Conservation (phyloP, 1,284 basidiomycete species). For the Xerocomus amazonicus region DNA sequence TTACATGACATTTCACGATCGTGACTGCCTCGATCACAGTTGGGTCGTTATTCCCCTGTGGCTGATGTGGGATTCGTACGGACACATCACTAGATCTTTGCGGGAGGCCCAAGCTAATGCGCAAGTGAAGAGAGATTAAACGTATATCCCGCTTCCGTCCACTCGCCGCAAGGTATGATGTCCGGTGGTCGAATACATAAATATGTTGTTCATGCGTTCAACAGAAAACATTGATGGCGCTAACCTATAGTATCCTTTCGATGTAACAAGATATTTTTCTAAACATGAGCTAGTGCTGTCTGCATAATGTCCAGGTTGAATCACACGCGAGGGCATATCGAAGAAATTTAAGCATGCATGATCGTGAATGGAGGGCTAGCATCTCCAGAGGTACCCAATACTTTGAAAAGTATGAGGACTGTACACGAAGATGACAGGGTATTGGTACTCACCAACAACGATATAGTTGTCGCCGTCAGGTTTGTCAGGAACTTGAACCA, state of each 20-base stretch:
- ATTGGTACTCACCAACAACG: conserved; percentile 34
- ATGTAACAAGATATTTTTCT: background rate
- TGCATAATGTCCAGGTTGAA: conserved; percentile 11
- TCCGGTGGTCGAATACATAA: too few relatives aligned
- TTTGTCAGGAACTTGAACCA: conserved; percentile 36
- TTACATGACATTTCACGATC: background rate
- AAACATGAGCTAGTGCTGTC: conserved; percentile 11
- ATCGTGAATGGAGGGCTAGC: conserved; percentile 17
- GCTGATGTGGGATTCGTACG: conserved; percentile 75
- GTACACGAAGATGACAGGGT: background rate
- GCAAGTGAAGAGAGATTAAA: conserved; percentile 40
- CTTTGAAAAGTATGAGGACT: conserved; percentile 15
- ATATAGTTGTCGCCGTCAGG: conserved; percentile 31
- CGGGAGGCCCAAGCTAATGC: conserved; percentile 40
- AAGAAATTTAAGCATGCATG: too few relatives aligned
- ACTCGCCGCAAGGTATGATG: too few relatives aligned
- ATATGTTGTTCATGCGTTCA: too few relatives aligned
- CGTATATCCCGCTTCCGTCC: background rate
- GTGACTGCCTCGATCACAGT: conserved; percentile 37
- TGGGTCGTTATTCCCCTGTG: conserved; percentile 75
- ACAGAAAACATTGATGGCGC: background rate
- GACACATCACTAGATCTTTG: conserved; percentile 58
- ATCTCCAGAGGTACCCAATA: conserved; percentile 27
- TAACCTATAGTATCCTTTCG: background rate
- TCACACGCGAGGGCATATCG: background rate